A percentile compares a stretch with the other conserved stretches of the same genome.
Conservation (phyloP, 306 rosid genomes). For the Parietaria judaica region DNA sequence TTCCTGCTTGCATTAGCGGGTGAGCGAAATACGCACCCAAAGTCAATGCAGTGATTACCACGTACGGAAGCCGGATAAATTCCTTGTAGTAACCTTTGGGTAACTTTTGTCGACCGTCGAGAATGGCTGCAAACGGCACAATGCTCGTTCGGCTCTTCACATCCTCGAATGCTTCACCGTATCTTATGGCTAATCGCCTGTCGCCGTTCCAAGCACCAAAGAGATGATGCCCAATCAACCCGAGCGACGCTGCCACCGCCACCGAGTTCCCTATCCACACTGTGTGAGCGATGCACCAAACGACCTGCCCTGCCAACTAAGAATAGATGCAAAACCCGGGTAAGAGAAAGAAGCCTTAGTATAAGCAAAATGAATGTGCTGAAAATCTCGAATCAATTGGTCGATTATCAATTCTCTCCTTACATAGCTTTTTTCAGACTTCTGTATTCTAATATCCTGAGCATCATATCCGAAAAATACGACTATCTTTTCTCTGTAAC, state of each 20-base stretch:
- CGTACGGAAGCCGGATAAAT: conserved; percentile 73
- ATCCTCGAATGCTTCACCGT: conserved; percentile 53
- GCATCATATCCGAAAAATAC: too few relatives aligned
- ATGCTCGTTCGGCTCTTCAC: conserved; percentile 68
- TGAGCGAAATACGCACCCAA: conserved; percentile 86
- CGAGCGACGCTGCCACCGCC: conserved; percentile 78
- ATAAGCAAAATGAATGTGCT: background rate
- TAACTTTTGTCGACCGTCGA: conserved; percentile 76
- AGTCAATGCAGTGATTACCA: conserved; percentile 61
- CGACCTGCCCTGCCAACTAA: conserved; percentile 89
- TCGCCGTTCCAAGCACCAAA: conserved; percentile 98
- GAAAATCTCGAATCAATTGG: too few relatives aligned
- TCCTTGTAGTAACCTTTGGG: conserved; percentile 84
- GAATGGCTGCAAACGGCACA: conserved; percentile 82
- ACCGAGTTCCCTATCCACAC: conserved; percentile 88
- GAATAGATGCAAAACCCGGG: conserved; percentile 17
- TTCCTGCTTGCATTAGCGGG: conserved; percentile 79
- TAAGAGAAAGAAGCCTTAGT: background rate
- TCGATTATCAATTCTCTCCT: too few relatives aligned
- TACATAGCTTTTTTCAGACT: background rate
- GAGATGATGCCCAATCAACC: conserved; percentile 78
- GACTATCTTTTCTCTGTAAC: too few relatives aligned
- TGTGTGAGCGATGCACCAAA: conserved; percentile 94
- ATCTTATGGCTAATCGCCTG: conserved; percentile 50
- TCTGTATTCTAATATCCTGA: too few relatives aligned